Evolutionary conservation across 2,329 filamentous ascomycete genomes (phyloP).

Genomic region (Stemphylium lycopersici): DNA sequence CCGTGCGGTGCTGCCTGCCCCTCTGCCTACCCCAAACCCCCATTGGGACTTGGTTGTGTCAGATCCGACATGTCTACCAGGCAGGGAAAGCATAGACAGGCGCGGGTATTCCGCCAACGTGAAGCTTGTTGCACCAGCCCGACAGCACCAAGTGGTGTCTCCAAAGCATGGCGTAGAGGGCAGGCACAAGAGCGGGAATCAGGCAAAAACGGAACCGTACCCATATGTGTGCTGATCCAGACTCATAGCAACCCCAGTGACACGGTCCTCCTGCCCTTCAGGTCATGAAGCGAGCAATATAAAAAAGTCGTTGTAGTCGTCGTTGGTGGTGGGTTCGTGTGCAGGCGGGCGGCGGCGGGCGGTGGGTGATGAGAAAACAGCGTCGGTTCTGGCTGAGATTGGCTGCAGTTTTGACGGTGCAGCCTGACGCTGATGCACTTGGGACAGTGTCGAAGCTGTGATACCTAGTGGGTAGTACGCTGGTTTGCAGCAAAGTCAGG

Average conservation of each 20-base stretch:
- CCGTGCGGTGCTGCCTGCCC: slow-evolving; percentile 48
- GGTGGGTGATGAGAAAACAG: slow-evolving; percentile 22
- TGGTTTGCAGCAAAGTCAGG: slow-evolving; percentile 28
- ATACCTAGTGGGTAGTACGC: slow-evolving; percentile 31
- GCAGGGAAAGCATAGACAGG: slow-evolving; percentile 31
- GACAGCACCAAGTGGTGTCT: slow-evolving; percentile 12
- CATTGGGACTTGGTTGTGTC: slow-evolving; percentile 26
- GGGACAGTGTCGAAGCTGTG: slow-evolving; percentile 37
- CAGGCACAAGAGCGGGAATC: slow-evolving; percentile 22
- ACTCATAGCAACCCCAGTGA: slow-evolving; percentile 49
- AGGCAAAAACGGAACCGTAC: slow-evolving; percentile 40
- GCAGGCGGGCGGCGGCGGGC: slow-evolving; percentile 23
- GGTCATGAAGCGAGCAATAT: slow-evolving; percentile 40
- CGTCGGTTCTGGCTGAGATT: slow-evolving; percentile 30
- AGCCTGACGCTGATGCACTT: slow-evolving; percentile 29
- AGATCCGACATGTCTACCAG: slow-evolving; percentile 22
- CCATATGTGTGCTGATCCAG: slow-evolving; percentile 51
- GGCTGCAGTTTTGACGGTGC: slow-evolving; percentile 19
- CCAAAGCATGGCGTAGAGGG: slow-evolving; percentile 9
- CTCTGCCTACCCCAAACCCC: slow-evolving; percentile 38
- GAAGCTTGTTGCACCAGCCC: slow-evolving; percentile 22
- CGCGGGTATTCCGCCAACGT: slow-evolving; percentile 10
- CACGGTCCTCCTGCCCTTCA: slow-evolving; percentile 32
- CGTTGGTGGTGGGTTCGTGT: slow-evolving; percentile 16
- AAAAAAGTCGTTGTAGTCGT: slow-evolving; percentile 23